Conservation (phyloP, 116 monocot genomes). For the Phalaenopsis hybrid region DNA sequence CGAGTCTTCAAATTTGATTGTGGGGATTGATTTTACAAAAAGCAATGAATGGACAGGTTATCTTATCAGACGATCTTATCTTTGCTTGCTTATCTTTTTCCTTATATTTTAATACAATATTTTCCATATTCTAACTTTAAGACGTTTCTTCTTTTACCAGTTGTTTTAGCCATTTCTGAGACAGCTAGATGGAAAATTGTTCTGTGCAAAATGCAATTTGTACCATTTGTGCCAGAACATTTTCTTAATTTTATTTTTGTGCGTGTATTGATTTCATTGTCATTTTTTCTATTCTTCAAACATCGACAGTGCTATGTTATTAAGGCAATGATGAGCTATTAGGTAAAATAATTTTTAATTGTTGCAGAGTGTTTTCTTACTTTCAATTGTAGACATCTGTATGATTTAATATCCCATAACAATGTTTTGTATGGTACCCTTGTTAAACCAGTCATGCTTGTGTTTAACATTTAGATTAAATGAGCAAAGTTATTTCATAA, state of each 20-base stretch:
- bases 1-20: conserved; percentile 88
- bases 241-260: not conserved
- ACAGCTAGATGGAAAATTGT: not conserved
- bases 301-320: not conserved
- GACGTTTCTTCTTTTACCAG: not conserved
- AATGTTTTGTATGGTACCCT: not conserved
- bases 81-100: not conserved
- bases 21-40: conserved; percentile 91
- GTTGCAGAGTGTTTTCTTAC: not conserved
- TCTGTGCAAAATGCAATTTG: not conserved
- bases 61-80: not conserved
- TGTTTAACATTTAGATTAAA: not conserved
- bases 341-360: not conserved
- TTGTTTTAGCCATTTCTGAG: not conserved
- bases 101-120: not conserved
- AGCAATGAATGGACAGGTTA: conserved; percentile 98
- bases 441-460: not conserved
- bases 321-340: not conserved
- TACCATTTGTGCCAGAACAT: not conserved
- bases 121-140: conserved; percentile 3
- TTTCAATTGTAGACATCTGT: not conserved
- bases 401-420: not conserved
- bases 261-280: not conserved
- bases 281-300: not conserved
- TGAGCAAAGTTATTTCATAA: not conserved